Conservation (phyloP, 805 yeast genomes). For the Nakazawaea ishiwadae region DNA sequence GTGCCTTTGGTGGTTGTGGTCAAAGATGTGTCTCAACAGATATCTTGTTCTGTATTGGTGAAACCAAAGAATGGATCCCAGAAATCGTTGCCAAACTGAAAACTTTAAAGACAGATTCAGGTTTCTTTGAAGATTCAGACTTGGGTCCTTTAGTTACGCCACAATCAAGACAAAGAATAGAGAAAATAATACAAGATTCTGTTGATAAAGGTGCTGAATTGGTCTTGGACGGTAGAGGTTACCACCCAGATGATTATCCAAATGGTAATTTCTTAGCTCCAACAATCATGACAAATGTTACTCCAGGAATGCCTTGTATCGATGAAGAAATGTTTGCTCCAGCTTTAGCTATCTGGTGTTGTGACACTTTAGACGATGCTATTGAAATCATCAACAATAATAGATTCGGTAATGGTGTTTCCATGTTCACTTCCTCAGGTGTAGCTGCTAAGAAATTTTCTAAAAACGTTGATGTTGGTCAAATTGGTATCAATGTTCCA, state of each 20-base stretch:
- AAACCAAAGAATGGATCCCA: conserved; percentile 55
- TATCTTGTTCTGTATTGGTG: conserved; percentile 68
- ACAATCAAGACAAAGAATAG: conserved; percentile 47
- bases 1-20: conserved; percentile 83
- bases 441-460: conserved; percentile 65
- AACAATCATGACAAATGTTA: conserved; percentile 55
- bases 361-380: conserved; percentile 64
- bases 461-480: conserved; percentile 66
- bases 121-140: conserved; percentile 56
- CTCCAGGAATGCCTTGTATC: conserved; percentile 67
- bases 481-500: conserved; percentile 75
- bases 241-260: conserved; percentile 33
- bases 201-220: conserved; percentile 60
- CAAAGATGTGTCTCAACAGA: conserved; percentile 82
- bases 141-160: conserved; percentile 74
- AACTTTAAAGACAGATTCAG: conserved; percentile 55
- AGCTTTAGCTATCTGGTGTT: conserved; percentile 60
- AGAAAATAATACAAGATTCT: conserved; percentile 50
- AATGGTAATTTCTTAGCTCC: conserved; percentile 73
- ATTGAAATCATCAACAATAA: conserved; percentile 55
- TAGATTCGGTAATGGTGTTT: conserved; percentile 66
- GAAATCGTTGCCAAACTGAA: conserved; percentile 58
- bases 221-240: conserved; percentile 60
- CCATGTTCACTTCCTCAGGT: conserved; percentile 70
- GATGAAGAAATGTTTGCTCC: conserved; percentile 78